Evolutionary conservation across 2,329 filamentous ascomycete species (phyloP), one percentile per base, ranked within the genome.

Genomic region (Arthrobotrys megalospora): DNA sequence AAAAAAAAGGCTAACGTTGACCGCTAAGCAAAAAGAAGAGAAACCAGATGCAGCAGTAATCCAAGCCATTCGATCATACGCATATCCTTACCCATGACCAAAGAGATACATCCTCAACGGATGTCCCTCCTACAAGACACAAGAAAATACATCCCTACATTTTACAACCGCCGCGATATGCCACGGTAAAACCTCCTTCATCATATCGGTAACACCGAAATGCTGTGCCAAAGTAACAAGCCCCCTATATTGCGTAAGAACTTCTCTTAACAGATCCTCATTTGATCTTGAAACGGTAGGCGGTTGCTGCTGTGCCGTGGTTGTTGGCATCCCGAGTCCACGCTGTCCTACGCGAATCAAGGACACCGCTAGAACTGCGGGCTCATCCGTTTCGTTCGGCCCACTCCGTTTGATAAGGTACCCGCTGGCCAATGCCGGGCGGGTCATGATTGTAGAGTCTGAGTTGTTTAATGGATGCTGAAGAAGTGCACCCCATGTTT

Each of bases 121-220:
- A 24, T 28, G 34, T 28, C 11, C 21, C 55, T n/a, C n/a, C 19
- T 60, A 60, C 24, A 77, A 48, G 55, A 77, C 66, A 45, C 73
- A 77, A 45, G 73, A 70, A 62, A 77, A 77, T 19, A 88, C 90
- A 82, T 89, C 86, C 3, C 90, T 90, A 1, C 89, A 91, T 84
- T 91, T 91, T 84, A 91, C 88, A 1, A 90, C 92, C 16, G 89
- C 91, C 11, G 90, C 91, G 76, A 95, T 86, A 86, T 95, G 93
- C 91, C 92, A 93, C 16, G 93, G 93, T 81, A 92, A 85, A n/a
- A 90, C 87, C 82, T 90, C 89, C 60, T 85, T 87, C 67, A 89
- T 86, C 77, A 87, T 84, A 81, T 89, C 87, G 82, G 90, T 85
- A 81, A 91, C 85, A 0, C 90, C 91, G 77, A 91, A 88, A 21